Evolutionary conservation across 1,284 basidiomycete species (phyloP).

Genomic region (Kalmanozyma brasiliensis): DNA sequence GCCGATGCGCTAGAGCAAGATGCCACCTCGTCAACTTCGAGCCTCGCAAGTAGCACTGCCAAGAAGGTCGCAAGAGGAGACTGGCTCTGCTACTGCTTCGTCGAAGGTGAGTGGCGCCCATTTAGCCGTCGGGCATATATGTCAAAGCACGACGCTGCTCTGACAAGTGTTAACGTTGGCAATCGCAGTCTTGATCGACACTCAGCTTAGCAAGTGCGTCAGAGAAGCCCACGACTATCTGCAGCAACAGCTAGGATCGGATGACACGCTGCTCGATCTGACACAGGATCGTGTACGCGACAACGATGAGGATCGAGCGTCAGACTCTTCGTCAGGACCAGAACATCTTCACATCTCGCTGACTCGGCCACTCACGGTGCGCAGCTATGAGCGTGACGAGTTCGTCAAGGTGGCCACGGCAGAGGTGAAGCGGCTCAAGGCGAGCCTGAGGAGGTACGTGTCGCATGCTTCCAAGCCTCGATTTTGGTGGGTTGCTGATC

Average conservation of each 20-base stretch:
- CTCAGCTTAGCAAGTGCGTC: slow-evolving; percentile 10
- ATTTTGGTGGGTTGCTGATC: too few species aligned
- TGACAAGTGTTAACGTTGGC: neutral
- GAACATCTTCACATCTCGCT: slow-evolving; percentile 43
- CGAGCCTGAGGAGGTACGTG: slow-evolving; percentile 11
- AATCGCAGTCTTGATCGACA: slow-evolving; percentile 7
- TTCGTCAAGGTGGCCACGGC: slow-evolving; percentile 24
- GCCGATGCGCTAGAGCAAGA: slow-evolving; percentile 11
- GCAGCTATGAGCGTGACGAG: slow-evolving; percentile 39
- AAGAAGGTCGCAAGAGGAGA: slow-evolving; percentile 26
- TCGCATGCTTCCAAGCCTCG: too few species aligned
- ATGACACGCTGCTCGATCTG: slow-evolving; percentile 9
- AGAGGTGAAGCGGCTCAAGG: slow-evolving; percentile 7
- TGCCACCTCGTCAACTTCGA: neutral
- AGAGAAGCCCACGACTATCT: slow-evolving; percentile 1
- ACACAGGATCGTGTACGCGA: too few species aligned
- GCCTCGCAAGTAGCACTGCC: neutral
- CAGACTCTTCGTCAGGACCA: too few species aligned
- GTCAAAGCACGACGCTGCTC: neutral
- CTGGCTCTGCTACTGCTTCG: slow-evolving; percentile 53
- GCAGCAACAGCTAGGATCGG: slow-evolving; percentile 13
- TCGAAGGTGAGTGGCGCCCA: slow-evolving; percentile 27
- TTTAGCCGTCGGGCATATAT: too few species aligned
- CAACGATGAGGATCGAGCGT: neutral
- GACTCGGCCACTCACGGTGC: slow-evolving; percentile 47